Evolutionary conservation across 2,329 filamentous ascomycete genomes (phyloP).

Genomic region (Cladophialophora carrionii): DNA sequence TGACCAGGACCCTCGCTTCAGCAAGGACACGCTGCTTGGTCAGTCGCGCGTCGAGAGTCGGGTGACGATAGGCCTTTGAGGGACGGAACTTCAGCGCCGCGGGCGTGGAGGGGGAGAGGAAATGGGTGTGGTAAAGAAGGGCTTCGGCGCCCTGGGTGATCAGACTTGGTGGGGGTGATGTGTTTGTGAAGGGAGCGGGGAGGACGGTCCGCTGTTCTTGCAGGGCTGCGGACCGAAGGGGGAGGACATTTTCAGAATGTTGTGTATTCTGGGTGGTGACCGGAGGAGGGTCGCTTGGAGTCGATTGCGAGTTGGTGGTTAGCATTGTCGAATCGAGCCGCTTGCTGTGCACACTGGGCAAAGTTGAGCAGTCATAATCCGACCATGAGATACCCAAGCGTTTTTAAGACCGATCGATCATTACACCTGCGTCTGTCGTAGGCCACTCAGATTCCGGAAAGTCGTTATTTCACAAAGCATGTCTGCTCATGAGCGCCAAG

Average conservation of each 20-base stretch:
- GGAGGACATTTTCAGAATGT: conserved; percentile 33
- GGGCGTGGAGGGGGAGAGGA: conserved; percentile 68
- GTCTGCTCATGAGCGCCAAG: too few relatives aligned
- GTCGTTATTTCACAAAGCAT: too few relatives aligned
- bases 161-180: conserved; percentile 66
- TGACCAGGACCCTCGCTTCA: conserved; percentile 82
- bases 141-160: conserved; percentile 95
- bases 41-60: conserved; percentile 81
- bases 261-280: neutral
- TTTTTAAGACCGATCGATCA: too few relatives aligned
- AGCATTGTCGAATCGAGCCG: neutral
- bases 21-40: conserved; percentile 85
- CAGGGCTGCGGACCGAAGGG: neutral
- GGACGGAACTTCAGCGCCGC: conserved; percentile 91
- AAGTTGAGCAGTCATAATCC: neutral
- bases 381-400: too few relatives aligned
- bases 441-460: too few relatives aligned
- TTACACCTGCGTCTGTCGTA: too few relatives aligned
- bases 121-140: conserved; percentile 84
- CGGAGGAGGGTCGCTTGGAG: neutral
- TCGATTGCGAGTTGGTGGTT: neutral
- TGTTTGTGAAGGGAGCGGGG: conserved; percentile 67
- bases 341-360: neutral
- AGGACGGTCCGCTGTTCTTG: conserved; percentile 47
- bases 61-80: conserved; percentile 88